Evolutionary conservation across 495 filamentous ascomycete genomes (phyloP).

Genomic region (Aspergillus sparsus): DNA sequence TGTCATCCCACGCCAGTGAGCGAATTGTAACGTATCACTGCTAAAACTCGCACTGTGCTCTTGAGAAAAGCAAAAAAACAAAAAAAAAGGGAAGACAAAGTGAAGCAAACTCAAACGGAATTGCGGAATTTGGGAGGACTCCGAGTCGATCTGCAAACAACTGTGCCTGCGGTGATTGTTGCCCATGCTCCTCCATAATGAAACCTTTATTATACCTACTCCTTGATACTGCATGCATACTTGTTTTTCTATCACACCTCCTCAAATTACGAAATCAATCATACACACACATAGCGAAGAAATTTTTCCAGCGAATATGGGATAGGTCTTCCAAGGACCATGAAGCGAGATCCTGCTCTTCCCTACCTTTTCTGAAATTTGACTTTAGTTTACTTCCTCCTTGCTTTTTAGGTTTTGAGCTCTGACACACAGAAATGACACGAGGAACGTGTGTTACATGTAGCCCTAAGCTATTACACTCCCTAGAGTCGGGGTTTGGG

Average conservation of each 20-base stretch:
- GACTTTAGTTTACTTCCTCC: background rate
- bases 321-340: background rate
- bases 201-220: background rate
- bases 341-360: background rate
- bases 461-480: background rate
- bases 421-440: background rate
- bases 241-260: conserved; percentile 12
- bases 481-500: background rate
- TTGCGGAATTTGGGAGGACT: background rate
- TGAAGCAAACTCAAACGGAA: conserved; percentile 1
- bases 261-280: conserved; percentile 1
- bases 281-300: background rate
- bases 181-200: conserved; percentile 2
- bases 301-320: conserved; percentile 2
- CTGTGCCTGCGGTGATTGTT: conserved; percentile 5
- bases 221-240: conserved; percentile 14
- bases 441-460: background rate
- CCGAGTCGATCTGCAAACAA: conserved; percentile 1
- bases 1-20: conserved; percentile 17
- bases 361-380: background rate
- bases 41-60: background rate
- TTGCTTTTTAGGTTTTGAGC: background rate
- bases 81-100: conserved; percentile 9
- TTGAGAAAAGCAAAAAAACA: background rate
- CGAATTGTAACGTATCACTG: conserved; percentile 5